phyloP scores from a whole-genome alignment of 2,329 filamentous ascomycete genomes.

The Diaporthe capsici region DNA sequence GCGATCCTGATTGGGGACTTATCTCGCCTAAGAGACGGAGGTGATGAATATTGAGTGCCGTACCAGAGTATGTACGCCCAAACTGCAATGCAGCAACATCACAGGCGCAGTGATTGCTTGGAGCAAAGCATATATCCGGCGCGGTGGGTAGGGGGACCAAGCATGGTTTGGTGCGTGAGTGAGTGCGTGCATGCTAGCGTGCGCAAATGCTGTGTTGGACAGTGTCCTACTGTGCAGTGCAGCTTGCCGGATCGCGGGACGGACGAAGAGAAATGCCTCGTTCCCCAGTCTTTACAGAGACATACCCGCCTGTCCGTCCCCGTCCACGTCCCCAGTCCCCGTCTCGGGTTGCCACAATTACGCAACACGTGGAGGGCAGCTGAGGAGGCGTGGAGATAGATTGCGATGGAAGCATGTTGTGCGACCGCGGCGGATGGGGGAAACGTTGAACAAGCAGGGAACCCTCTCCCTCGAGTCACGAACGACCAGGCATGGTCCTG shows the following conservation, averaged over 20 bases:
- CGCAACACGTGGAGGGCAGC: slow-evolving; percentile 27
- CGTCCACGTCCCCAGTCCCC: neutral
- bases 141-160: slow-evolving; percentile 8
- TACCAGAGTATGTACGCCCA: neutral
- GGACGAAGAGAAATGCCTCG: slow-evolving; percentile 5
- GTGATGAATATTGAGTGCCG: neutral
- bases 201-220: neutral
- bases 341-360: slow-evolving; percentile 22
- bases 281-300: neutral
- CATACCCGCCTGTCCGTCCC: neutral
- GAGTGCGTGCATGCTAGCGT: neutral
- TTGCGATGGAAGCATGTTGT: slow-evolving; percentile 19
- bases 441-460: slow-evolving; percentile 1
- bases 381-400: slow-evolving; percentile 11
- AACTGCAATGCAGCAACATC: neutral
- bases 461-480: slow-evolving; percentile 7
- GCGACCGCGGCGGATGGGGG: neutral
- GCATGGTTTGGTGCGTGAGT: neutral
- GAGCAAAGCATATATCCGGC: neutral
- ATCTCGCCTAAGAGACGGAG: neutral
- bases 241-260: neutral
- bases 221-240: neutral
- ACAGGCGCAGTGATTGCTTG: neutral
- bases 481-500: neutral
- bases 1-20: slow-evolving; percentile 17